phyloP scores from a whole-genome alignment of 2,329 filamentous ascomycete genomes.

The Monilinia polystroma region DNA sequence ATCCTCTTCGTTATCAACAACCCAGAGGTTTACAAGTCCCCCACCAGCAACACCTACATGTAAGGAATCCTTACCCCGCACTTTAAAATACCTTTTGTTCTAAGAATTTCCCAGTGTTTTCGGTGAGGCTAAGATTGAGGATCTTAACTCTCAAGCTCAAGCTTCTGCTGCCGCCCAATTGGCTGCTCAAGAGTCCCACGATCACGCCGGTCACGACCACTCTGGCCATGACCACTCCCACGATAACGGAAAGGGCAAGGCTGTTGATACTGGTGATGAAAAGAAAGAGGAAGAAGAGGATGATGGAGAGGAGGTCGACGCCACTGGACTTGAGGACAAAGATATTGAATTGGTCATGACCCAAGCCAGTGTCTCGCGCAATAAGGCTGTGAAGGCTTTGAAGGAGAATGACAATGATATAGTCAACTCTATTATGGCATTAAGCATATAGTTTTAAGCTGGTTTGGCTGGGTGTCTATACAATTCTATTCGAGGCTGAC shows the following conservation, averaged over 20 bases:
- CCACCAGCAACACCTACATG: constrained; percentile 99
- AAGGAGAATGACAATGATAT: constrained; percentile 99
- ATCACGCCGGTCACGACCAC: constrained; percentile 53
- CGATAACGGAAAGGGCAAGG: constrained; percentile 58
- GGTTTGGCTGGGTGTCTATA: constrained; percentile 22
- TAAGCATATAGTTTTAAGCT: constrained; percentile 65
- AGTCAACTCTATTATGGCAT: constrained; percentile 99
- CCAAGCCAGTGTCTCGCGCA: constrained; percentile 92
- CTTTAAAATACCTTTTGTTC: constrained; percentile 20
- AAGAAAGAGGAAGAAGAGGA: constrained; percentile 79
- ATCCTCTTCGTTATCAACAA: constrained; percentile 99
- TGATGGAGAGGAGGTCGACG: constrained; percentile 93
- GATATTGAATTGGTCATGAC: constrained; percentile 99
- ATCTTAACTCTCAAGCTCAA: constrained; percentile 97
- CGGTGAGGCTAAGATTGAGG: constrained; percentile 99
- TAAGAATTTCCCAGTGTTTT: constrained; percentile 69
- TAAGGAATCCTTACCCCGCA: constrained; percentile 51
- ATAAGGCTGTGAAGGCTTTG: constrained; percentile 98
- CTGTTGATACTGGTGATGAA: constrained; percentile 64
- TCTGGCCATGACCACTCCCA: constrained; percentile 65
- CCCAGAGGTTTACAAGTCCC: constrained; percentile 99
- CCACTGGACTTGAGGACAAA: constrained; percentile 93
- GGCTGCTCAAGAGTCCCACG: constrained; percentile 62
- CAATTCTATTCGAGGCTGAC: constrained; percentile 5
- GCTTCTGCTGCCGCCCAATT: constrained; percentile 94